phyloP scores from a whole-genome alignment of 768 basidiomycete species.

The Rickenella mellea region DNA sequence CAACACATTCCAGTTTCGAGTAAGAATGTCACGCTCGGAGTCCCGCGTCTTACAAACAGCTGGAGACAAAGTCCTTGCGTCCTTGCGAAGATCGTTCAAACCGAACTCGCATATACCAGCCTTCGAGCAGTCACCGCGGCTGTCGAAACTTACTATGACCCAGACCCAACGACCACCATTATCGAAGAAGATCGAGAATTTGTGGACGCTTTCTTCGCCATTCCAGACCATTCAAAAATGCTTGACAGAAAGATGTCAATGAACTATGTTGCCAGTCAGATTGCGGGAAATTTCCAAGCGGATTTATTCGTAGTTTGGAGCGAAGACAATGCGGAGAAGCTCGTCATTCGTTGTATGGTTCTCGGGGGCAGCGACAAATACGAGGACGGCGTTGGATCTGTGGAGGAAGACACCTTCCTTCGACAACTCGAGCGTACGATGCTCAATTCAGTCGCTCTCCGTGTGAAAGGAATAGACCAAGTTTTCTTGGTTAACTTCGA shows the following conservation, averaged over 20 bases:
- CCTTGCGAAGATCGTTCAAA: slow-evolving; percentile 81
- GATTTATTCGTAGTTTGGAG: slow-evolving; percentile 98
- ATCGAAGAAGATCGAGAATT: slow-evolving; percentile 95
- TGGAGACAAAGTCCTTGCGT: slow-evolving; percentile 84
- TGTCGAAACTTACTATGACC: slow-evolving; percentile 98
- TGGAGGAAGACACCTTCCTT: slow-evolving; percentile 94
- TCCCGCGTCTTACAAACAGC: slow-evolving; percentile 94
- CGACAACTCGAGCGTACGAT: slow-evolving; percentile 94
- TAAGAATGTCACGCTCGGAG: slow-evolving; percentile 99
- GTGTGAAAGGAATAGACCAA: slow-evolving; percentile 81
- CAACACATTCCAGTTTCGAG: slow-evolving; percentile 99
- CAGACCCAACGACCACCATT: slow-evolving; percentile 81
- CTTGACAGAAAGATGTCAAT: slow-evolving; percentile 94
- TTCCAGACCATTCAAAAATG: slow-evolving; percentile 97
- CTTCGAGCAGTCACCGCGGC: slow-evolving; percentile 89
- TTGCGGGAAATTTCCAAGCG: slow-evolving; percentile 89
- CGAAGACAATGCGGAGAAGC: slow-evolving; percentile 96
- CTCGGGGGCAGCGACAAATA: slow-evolving; percentile 78
- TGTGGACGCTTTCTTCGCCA: slow-evolving; percentile 98
- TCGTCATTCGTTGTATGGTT: slow-evolving; percentile 94
- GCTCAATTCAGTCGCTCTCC: slow-evolving; percentile 89
- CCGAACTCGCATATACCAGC: slow-evolving; percentile 89
- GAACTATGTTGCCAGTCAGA: slow-evolving; percentile 87
- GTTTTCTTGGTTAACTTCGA: slow-evolving; percentile 92
- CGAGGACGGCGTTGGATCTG: slow-evolving; percentile 61